A percentile compares a stretch with the other conserved stretches of the same genome.
Evolutionary conservation across 1,284 basidiomycete genomes (phyloP).

Genomic region (Exobasidium rhododendri): DNA sequence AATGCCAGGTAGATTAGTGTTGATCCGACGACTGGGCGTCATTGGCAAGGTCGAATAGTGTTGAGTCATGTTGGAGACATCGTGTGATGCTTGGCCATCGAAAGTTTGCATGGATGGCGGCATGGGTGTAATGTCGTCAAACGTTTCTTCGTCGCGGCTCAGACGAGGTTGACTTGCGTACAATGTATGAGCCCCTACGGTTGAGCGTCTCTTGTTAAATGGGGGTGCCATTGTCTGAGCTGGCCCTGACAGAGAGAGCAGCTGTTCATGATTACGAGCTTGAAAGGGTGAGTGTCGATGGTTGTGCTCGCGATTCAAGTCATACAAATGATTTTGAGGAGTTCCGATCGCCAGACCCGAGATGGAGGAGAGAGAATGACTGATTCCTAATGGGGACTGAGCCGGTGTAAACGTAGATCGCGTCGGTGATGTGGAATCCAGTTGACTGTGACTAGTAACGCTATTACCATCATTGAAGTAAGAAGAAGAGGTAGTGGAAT

Average conservation of each 20-base stretch:
- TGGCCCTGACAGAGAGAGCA: slow-evolving; percentile 3
- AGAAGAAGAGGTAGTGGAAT: not conserved
- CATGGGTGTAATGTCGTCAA: slow-evolving; percentile 36
- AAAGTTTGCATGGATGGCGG: slow-evolving; percentile 30
- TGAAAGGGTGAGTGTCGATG: not conserved
- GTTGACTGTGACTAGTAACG: slow-evolving; percentile 1
- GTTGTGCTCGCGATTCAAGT: not conserved
- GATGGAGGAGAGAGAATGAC: slow-evolving; percentile 6
- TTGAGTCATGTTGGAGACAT: slow-evolving; percentile 10
- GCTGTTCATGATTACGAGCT: slow-evolving; percentile 2
- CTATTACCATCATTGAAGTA: not conserved
- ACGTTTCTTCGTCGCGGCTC: not conserved
- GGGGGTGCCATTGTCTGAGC: slow-evolving; percentile 6
- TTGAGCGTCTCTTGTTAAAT: not conserved
- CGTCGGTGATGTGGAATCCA: slow-evolving; percentile 1
- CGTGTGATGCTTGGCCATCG: slow-evolving; percentile 22
- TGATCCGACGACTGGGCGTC: not conserved
- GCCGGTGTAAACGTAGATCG: slow-evolving; percentile 3
- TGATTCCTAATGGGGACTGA: slow-evolving; percentile 9
- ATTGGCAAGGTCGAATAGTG: not conserved
- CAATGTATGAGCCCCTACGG: not conserved
- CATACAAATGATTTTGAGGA: not conserved
- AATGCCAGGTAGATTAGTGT: not conserved
- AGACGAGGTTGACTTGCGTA: slow-evolving; percentile 5
- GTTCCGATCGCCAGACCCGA: slow-evolving; percentile 6